phyloP scores from a whole-genome alignment of 192 early-diverging fungal genomes.

The Entrophospora sp. region DNA sequence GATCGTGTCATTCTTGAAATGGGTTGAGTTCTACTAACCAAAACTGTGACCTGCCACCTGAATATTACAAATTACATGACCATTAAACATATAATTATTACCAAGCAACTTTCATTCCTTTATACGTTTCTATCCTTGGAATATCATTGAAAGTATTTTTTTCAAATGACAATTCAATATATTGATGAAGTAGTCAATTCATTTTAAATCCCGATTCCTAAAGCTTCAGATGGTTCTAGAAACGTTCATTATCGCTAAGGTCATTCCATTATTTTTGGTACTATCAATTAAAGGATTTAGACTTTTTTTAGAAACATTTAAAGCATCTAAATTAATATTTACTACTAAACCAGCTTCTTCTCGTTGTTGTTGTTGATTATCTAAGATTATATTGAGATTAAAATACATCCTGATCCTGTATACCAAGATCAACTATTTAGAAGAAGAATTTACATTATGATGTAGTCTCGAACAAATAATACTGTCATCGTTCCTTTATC shows the following conservation, averaged over 20 bases:
- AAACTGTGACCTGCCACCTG: no score
- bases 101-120: constrained; percentile 2
- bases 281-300: neutral
- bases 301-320: neutral
- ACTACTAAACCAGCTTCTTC: neutral
- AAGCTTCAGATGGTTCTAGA: neutral
- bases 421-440: constrained; percentile 2
- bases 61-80: no score
- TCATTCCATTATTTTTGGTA: neutral
- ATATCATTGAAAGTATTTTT: neutral
- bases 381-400: neutral
- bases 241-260: neutral
- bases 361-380: neutral
- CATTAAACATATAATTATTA: no score
- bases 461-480: neutral
- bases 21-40: no score
- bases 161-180: neutral
- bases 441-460: neutral
- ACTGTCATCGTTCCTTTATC: neutral
- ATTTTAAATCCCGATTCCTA: neutral
- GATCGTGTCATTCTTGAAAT: no score
- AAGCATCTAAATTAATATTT: neutral
- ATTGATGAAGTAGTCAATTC: neutral
- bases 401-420: constrained; percentile 10
- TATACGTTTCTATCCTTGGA: neutral